Percentiles rank a stretch among this genome's conserved stretches.
phyloP scores from a whole-genome alignment of 352 stramenopile species.

The Globisporangium cylindrosporum region DNA sequence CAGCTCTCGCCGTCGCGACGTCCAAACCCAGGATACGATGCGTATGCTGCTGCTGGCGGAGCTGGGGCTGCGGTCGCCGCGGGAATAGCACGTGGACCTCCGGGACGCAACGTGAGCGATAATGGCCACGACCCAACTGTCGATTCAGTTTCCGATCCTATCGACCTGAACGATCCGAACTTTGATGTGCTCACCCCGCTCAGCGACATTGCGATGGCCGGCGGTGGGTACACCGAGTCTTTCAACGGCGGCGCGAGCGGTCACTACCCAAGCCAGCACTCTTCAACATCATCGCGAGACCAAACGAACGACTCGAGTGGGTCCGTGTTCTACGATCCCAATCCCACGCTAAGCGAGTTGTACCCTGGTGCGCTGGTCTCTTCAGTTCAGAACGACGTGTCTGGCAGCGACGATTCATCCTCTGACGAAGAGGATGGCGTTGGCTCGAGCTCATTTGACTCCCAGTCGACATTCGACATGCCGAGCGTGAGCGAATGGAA shows the following conservation, averaged over 20 bases:
- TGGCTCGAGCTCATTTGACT: slow-evolving; percentile 15
- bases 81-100: neutral
- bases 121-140: neutral
- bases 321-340: slow-evolving; percentile 32
- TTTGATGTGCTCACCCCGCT: slow-evolving; percentile 62
- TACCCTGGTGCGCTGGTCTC: slow-evolving; percentile 25
- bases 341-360: slow-evolving; percentile 17
- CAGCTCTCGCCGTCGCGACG: slow-evolving; percentile 20
- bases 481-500: slow-evolving; percentile 31
- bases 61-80: neutral
- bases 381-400: slow-evolving; percentile 28
- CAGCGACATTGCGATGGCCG: slow-evolving; percentile 47
- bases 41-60: slow-evolving; percentile 5
- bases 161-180: slow-evolving; percentile 49
- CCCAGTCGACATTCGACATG: slow-evolving; percentile 37
- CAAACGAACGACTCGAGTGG: slow-evolving; percentile 19
- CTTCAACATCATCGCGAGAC: neutral
- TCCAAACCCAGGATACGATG: slow-evolving; percentile 8
- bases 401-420: slow-evolving; percentile 25
- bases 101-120: neutral
- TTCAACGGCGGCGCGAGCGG: slow-evolving; percentile 8
- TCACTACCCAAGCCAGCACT: slow-evolving; percentile 21
- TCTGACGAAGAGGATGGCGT: slow-evolving; percentile 36
- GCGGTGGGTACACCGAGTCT: slow-evolving; percentile 5
- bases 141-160: slow-evolving; percentile 7